A percentile compares a stretch with the other conserved stretches of the same genome.
Conservation (phyloP, 139 green algal species). For the Closterium sp. region DNA sequence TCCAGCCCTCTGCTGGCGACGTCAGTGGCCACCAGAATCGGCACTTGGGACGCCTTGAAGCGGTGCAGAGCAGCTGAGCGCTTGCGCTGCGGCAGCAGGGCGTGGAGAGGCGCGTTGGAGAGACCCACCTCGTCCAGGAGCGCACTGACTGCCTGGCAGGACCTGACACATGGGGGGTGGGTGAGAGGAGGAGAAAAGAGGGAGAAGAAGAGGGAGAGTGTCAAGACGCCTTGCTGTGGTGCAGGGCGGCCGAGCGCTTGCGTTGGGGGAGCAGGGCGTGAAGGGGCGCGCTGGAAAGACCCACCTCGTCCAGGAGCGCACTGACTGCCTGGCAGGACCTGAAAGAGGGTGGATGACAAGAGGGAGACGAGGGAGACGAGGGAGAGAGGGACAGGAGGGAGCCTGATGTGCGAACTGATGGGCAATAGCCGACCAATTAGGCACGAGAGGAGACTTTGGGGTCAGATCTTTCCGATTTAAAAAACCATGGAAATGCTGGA, state of each 20-base stretch:
- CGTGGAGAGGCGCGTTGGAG: slow-evolving; percentile 47
- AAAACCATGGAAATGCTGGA: no score
- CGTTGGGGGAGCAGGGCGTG: slow-evolving; percentile 66
- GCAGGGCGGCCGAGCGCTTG: slow-evolving; percentile 69
- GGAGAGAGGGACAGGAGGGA: no score
- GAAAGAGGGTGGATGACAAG: no score
- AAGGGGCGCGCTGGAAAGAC: slow-evolving; percentile 55
- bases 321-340: slow-evolving; percentile 59
- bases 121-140: slow-evolving; percentile 80
- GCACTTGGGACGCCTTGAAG: slow-evolving; percentile 62
- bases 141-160: slow-evolving; percentile 58
- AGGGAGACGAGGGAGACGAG: no score
- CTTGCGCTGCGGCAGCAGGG: slow-evolving; percentile 67
- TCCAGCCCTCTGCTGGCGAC: slow-evolving; percentile 56
- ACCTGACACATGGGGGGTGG: slow-evolving; percentile 39
- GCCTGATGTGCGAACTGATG: no score
- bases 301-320: slow-evolving; percentile 76
- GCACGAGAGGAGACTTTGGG: no score
- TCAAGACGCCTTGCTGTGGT: slow-evolving; percentile 63
- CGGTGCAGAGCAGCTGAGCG: slow-evolving; percentile 71
- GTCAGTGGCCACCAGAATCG: slow-evolving; percentile 77
- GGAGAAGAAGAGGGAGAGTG: slow-evolving; percentile 56
- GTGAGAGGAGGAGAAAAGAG: slow-evolving; percentile 57
- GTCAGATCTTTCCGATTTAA: no score
- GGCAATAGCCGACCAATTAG: no score